A percentile compares a stretch with the other conserved stretches of the same genome.
Conservation (phyloP, 345 rosid species). For the Murraya koenigii region DNA sequence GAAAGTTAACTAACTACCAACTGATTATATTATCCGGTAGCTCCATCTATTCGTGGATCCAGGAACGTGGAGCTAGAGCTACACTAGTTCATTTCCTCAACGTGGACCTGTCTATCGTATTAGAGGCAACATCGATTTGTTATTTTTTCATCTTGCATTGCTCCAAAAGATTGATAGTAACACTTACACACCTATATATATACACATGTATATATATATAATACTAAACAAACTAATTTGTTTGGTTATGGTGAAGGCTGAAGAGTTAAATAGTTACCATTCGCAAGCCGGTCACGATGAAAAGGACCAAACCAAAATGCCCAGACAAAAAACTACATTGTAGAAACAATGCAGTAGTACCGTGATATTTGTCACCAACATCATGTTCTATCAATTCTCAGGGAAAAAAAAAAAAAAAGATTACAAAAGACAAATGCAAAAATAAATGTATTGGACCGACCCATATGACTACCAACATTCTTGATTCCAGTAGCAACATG, state of each 20-base stretch:
- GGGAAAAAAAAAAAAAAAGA: background rate
- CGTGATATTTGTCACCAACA: constrained; percentile 7
- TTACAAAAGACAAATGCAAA: background rate
- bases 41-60: background rate
- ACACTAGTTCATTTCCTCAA: background rate
- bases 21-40: background rate
- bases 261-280: background rate
- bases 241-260: background rate
- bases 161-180: background rate
- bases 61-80: background rate
- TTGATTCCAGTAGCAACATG: constrained; percentile 7
- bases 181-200: no score
- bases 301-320: constrained; percentile 6
- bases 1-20: constrained; percentile 8
- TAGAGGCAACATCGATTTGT: background rate
- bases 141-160: background rate
- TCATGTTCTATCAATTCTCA: background rate
- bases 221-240: background rate
- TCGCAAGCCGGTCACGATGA: background rate
- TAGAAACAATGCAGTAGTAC: background rate
- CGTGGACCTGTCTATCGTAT: background rate
- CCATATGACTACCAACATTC: constrained; percentile 1
- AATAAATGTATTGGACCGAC: background rate
- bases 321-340: constrained; percentile 10
- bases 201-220: no score